Evolutionary conservation across 23 red algal species (phyloP).

Genomic region (Gracilariopsis chorda): DNA sequence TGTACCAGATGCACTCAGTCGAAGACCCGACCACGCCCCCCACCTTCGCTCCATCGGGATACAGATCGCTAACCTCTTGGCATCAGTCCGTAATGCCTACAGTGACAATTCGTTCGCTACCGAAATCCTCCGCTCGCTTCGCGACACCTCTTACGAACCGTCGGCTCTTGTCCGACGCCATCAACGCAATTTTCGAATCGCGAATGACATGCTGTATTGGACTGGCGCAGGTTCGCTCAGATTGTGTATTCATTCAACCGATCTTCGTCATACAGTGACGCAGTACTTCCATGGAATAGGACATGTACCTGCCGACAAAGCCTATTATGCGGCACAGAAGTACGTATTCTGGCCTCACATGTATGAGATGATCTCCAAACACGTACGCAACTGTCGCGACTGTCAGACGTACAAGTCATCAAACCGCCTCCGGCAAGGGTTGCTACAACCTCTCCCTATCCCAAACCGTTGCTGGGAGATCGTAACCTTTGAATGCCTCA

Average conservation of each 20-base stretch:
- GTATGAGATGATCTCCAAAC: background rate
- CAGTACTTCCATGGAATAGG: background rate
- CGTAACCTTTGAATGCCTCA: conserved; percentile 12
- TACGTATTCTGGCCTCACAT: background rate
- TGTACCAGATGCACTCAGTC: conserved; percentile 16
- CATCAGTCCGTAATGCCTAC: background rate
- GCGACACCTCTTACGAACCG: too few species aligned
- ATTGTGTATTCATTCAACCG: background rate
- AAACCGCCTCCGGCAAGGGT: background rate
- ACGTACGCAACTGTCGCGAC: background rate
- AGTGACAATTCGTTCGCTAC: background rate
- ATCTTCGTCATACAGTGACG: background rate
- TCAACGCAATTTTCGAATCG: background rate
- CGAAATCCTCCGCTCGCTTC: background rate
- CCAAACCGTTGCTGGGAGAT: conserved; percentile 10
- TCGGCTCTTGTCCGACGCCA: too few species aligned
- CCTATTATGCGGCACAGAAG: background rate
- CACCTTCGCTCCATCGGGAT: background rate
- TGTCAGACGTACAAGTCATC: background rate
- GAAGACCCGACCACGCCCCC: background rate
- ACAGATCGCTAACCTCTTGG: background rate
- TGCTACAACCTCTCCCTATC: background rate
- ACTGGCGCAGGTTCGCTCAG: background rate
- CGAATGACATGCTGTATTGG: conserved; percentile 12
- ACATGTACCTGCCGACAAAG: background rate